Evolutionary conservation across 2,329 filamentous ascomycete species (phyloP), one percentile per base, ranked within the genome.

Genomic region (Diplodia intermedia): DNA sequence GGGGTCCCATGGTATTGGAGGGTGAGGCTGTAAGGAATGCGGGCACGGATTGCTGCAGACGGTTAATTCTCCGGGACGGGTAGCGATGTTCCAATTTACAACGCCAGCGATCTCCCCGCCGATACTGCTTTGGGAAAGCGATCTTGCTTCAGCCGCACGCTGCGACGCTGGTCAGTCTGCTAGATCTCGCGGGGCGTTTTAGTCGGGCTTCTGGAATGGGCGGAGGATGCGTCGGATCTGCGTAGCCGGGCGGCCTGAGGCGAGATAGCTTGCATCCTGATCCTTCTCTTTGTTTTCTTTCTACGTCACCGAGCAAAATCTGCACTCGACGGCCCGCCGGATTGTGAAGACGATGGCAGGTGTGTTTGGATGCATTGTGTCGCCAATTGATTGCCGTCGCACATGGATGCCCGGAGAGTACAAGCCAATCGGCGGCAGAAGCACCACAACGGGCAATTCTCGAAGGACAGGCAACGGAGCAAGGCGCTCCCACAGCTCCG

Each of bases 191-290:
- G 18, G 60, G 38, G 18, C 18, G 47, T 29, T 18, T 3, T 18
- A 20, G 36, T 15, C 9, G 43, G 33, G 47, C 43, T 36, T 63
- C 60, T 52, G 60, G 60, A 63, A 63, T 47, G n/a, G 60, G 14
- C 31, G 29, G 31, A 38, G n/a, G 29, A 15, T 29, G 43, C n/a
- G 14, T 18, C 38, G 26, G n/a, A 36, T 9, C 29, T 18, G 29
- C 15, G 31, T 26, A 4, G 1, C 20, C 29, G 57, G 57, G 8
- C 20, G 26, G 14, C 18, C 23, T 29, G 18, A 36, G 8, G 7
- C 43, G 38, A n/a, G 36, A 18, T 29, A 50, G 8, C 23, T 49
- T 15, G 11, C 53, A 55, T 26, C 31, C 18, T 36, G 26, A 47
- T 47, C 20, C 20, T 29, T 23, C 54, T n/a, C 8, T n/a, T 29